Evolutionary conservation across 345 rosid genomes (phyloP).

Genomic region (Stellera chamaejasme): DNA sequence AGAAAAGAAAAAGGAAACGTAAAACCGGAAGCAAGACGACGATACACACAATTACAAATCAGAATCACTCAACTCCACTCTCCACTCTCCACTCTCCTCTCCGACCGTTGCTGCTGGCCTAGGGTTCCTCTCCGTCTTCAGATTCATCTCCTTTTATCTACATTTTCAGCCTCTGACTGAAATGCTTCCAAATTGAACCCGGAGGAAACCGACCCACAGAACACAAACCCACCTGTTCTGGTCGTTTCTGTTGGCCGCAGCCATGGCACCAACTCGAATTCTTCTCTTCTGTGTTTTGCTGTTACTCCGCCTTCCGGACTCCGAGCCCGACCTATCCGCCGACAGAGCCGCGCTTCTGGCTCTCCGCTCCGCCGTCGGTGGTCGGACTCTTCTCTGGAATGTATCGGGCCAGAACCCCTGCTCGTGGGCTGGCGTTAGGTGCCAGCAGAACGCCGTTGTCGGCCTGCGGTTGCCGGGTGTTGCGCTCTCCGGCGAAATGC

Average conservation of each 20-base stretch:
- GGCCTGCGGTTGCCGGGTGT: conserved; percentile 80
- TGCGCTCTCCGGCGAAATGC: conserved; percentile 64
- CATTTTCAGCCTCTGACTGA: neutral
- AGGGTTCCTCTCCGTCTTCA: too few species aligned
- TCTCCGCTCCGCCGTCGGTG: conserved; percentile 73
- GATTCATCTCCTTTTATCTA: neutral
- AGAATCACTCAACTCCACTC: too few species aligned
- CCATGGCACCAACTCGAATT: too few species aligned
- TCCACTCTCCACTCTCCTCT: too few species aligned
- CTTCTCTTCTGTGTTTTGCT: conserved; percentile 13
- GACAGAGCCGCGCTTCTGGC: conserved; percentile 72
- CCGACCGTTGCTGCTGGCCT: too few species aligned
- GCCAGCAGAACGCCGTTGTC: conserved; percentile 56
- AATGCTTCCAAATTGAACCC: conserved; percentile 1
- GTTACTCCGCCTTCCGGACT: conserved; percentile 14
- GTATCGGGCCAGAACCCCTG: conserved; percentile 47
- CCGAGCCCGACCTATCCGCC: conserved; percentile 59
- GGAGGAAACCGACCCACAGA: neutral
- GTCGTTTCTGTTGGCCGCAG: too few species aligned
- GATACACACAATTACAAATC: too few species aligned
- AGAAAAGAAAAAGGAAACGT: too few species aligned
- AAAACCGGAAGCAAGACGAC: too few species aligned
- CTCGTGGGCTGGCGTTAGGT: conserved; percentile 70
- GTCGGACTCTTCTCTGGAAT: conserved; percentile 81
- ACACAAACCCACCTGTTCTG: neutral